phyloP scores from a whole-genome alignment of 495 filamentous ascomycete genomes.

The Aspergillus biplanus region DNA sequence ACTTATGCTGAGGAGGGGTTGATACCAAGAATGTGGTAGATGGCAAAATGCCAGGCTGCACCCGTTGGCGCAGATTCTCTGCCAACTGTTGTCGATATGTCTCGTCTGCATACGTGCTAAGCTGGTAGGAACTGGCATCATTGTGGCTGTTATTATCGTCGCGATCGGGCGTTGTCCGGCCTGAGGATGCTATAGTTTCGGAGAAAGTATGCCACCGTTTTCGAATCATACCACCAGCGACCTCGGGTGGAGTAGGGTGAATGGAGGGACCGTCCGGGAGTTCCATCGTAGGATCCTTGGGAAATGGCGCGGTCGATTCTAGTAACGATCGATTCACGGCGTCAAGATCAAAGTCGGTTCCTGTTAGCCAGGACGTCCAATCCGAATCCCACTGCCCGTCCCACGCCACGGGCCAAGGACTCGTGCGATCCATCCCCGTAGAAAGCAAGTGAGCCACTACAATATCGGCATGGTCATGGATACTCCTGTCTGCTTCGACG shows the following conservation, averaged over 20 bases:
- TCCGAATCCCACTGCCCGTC: slow-evolving; percentile 1
- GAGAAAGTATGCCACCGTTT: slow-evolving; percentile 27
- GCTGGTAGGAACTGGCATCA: slow-evolving; percentile 12
- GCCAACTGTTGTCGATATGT: slow-evolving; percentile 20
- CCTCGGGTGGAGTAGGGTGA: too few species aligned
- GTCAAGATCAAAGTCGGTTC: slow-evolving; percentile 6
- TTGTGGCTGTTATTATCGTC: neutral
- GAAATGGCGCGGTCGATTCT: neutral
- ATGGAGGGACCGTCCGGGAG: neutral
- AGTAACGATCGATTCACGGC: neutral
- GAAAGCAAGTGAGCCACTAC: neutral
- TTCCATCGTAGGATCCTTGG: neutral
- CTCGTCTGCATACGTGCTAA: slow-evolving; percentile 24
- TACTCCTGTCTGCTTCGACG: neutral
- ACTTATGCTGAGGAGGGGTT: too few species aligned
- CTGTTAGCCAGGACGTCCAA: slow-evolving; percentile 9
- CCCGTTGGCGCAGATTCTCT: neutral
- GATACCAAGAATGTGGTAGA: neutral
- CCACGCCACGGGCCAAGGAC: slow-evolving; percentile 2
- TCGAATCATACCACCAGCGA: neutral
- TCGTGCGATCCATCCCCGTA: neutral
- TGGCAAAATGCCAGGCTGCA: neutral
- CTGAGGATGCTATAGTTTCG: slow-evolving; percentile 10
- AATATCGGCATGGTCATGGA: neutral
- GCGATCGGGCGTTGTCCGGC: slow-evolving; percentile 9